These are phyloP conservation scores for Botryosphaeria dothidea DNA, from an alignment of 2,329 filamentous ascomycete species.

Conservation along the genomic window DNA sequence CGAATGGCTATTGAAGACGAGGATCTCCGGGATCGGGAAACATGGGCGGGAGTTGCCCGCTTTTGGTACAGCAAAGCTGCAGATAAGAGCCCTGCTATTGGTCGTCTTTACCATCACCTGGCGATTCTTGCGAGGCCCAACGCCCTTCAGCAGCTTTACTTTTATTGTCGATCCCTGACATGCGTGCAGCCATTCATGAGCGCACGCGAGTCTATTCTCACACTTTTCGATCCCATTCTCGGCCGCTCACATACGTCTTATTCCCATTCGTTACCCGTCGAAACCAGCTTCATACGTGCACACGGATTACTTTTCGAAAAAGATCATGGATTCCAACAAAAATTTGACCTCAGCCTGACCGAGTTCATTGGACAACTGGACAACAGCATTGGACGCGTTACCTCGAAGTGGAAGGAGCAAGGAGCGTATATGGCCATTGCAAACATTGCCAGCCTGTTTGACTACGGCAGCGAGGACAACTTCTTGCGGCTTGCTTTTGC, in stretches of 20 bases:
- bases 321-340: slow-evolving; percentile 28
- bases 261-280: slow-evolving; percentile 46
- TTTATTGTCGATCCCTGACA: slow-evolving; percentile 70
- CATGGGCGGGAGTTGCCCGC: slow-evolving; percentile 77
- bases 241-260: slow-evolving; percentile 33
- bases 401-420: slow-evolving; percentile 57
- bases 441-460: slow-evolving; percentile 55
- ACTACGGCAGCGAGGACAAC: slow-evolving; percentile 53
- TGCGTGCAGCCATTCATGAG: slow-evolving; percentile 67
- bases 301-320: slow-evolving; percentile 66
- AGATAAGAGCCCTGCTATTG: slow-evolving; percentile 72
- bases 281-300: slow-evolving; percentile 62
- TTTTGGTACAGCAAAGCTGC: slow-evolving; percentile 86
- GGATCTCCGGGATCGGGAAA: slow-evolving; percentile 71
- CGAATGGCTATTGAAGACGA: slow-evolving; percentile 90
- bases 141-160: slow-evolving; percentile 69
- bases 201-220: slow-evolving; percentile 70
- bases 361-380: slow-evolving; percentile 59
- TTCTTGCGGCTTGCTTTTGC: slow-evolving; percentile 28
- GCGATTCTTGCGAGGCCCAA: slow-evolving; percentile 75
- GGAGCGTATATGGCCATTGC: slow-evolving; percentile 61
- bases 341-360: slow-evolving; percentile 46
- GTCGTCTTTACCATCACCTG: slow-evolving; percentile 83
- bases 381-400: slow-evolving; percentile 55
- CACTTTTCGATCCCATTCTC: slow-evolving; percentile 60